These are phyloP conservation scores for Selaginella tamariscina DNA, from an alignment of 75 land plant species.

Conservation along the genomic window DNA sequence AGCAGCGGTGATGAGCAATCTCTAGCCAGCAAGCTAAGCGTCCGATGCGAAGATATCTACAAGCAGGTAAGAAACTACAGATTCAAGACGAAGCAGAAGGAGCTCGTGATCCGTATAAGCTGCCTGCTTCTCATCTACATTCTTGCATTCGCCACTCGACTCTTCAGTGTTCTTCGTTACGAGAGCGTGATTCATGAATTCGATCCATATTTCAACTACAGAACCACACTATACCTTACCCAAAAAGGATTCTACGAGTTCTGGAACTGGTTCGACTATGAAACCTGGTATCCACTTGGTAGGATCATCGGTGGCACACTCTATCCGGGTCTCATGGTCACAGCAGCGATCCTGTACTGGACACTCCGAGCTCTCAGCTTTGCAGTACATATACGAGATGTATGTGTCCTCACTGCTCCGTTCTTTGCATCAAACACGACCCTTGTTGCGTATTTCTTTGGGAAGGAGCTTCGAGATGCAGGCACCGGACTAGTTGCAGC, in stretches of 20 bases:
- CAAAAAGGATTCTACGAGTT: conserved; percentile 93
- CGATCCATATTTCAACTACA: conserved; percentile 97
- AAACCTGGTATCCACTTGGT: conserved; percentile 97
- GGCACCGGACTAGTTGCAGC: conserved; percentile 96
- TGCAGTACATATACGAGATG: conserved; percentile 90
- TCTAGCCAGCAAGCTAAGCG: too few relatives aligned
- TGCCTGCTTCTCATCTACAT: conserved; percentile 66
- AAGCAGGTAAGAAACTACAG: conserved; percentile 22
- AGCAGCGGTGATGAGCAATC: too few relatives aligned
- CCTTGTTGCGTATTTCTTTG: conserved; percentile 88
- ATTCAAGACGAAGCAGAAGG: conserved; percentile 86
- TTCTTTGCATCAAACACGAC: conserved; percentile 97
- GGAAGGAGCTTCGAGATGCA: conserved; percentile 89
- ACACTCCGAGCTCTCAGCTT: conserved; percentile 49
- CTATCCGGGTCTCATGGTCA: conserved; percentile 98
- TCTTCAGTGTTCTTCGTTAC: conserved; percentile 89
- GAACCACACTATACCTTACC: conserved; percentile 74
- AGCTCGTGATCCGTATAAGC: conserved; percentile 64
- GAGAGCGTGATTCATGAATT: conserved; percentile 99
- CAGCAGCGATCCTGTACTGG: conserved; percentile 79
- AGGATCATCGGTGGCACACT: conserved; percentile 94
- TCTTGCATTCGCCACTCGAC: conserved; percentile 74
- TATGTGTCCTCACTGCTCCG: conserved; percentile 92
- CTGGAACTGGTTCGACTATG: conserved; percentile 99
- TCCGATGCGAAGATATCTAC: background rate